Evolutionary conservation across 192 early-diverging fungal genomes (phyloP).

Genomic region (Chytriomyces sp.): DNA sequence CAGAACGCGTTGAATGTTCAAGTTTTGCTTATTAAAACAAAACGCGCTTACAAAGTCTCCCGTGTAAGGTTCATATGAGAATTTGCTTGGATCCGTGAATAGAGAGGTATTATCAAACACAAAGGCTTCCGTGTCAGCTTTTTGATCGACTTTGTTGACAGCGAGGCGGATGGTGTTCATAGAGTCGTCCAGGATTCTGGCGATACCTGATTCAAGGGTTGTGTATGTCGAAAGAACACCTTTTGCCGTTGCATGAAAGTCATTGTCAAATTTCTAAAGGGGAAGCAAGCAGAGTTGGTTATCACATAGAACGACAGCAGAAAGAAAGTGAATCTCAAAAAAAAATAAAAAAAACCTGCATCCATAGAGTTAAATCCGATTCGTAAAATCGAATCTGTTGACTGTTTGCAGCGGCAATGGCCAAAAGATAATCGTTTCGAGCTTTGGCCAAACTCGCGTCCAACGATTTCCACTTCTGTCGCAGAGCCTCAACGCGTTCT

Average conservation of each 20-base stretch:
- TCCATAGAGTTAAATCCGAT: slow-evolving; percentile 45
- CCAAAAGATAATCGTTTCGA: slow-evolving; percentile 57
- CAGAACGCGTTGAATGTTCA: not conserved
- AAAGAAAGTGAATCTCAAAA: too few relatives aligned
- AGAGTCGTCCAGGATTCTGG: slow-evolving; percentile 28
- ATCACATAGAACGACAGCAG: not conserved
- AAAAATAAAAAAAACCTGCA: slow-evolving; percentile 33
- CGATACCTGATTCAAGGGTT: slow-evolving; percentile 35
- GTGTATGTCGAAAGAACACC: slow-evolving; percentile 37
- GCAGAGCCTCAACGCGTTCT: slow-evolving; percentile 47
- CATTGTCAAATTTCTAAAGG: slow-evolving; percentile 52
- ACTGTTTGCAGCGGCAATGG: slow-evolving; percentile 41
- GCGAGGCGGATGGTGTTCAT: slow-evolving; percentile 22
- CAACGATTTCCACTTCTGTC: slow-evolving; percentile 48
- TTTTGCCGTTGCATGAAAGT: slow-evolving; percentile 38
- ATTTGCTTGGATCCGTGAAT: slow-evolving; percentile 40
- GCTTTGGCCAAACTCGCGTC: slow-evolving; percentile 42
- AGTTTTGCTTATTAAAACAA: too few relatives aligned
- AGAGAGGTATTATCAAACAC: slow-evolving; percentile 38
- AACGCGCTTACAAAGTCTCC: slow-evolving; percentile 38
- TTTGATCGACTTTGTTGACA: slow-evolving; percentile 11
- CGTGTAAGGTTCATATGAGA: slow-evolving; percentile 40
- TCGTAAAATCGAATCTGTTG: slow-evolving; percentile 46
- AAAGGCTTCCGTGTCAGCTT: slow-evolving; percentile 41
- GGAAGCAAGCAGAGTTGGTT: not conserved